Base-by-base conservation (phyloP, 352 stramenopile species). In the Globisporangium rhizosaccharum region DNA sequence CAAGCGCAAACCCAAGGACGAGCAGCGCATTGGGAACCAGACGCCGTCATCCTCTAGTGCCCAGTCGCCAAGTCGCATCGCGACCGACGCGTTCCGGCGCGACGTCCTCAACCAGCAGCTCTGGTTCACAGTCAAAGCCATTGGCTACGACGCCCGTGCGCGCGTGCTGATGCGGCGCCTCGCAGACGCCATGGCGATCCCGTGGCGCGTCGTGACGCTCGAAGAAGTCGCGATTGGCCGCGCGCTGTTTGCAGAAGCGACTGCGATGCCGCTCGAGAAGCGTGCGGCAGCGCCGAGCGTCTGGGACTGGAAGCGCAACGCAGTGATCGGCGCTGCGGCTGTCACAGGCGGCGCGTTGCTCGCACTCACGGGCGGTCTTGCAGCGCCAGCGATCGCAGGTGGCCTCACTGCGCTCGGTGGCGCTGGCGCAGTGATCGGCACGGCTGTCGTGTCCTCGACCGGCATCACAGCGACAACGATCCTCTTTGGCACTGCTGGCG, bases 251-350 rank as follows among this genome's bases (percentile, higher is more conserved):
- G 82, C 84, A 0, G 85, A 94, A 54, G 85, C 83, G 0, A 90
- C 68, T 1, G 76, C 78, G 1, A 90, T 92, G 77, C 79, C 79
- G 20, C 68, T 85, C 36, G 76, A 90, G 23, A 90, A 92, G 51
- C 58, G 71, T 1, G 66, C 62, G 1, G 72, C 72, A 0, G 87
- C 87, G 50, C 71, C 66, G 3, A 87, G 72, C 26, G 54, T 88
- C 9, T 84, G 75, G 67, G 83, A 94, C 65, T 92, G 81, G 85
- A 92, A 89, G 66, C 76, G 85, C 14, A 92, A 94, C 54, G 73
- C 63, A 0, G 71, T 64, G 2, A 94, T 94, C 57, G 85, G 82
- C 6, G 79, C 72, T 0, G 85, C 85, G 0, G 81, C 82, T 2
- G 72, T 94, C 18, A 80, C 82, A 0, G 85, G 85, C 30, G 85